Evolutionary conservation across 495 filamentous ascomycete species (phyloP).

Genomic region (Penicillium soppii): DNA sequence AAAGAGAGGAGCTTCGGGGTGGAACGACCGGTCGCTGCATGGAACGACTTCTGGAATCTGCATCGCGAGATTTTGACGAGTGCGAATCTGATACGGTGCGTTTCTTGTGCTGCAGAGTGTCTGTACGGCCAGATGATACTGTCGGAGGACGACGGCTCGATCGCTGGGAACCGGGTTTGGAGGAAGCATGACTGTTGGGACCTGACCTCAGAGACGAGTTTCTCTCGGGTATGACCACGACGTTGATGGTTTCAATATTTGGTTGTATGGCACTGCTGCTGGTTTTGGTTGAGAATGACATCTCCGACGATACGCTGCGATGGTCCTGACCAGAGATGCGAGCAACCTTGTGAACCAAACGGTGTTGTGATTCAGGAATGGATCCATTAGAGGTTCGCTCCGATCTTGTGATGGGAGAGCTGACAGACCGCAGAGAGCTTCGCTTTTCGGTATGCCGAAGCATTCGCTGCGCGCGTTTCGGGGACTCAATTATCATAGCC

Average conservation of each 20-base stretch:
- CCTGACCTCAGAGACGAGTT: slow-evolving; percentile 60
- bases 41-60: slow-evolving; percentile 26
- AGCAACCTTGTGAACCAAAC: slow-evolving; percentile 46
- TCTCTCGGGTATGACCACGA: slow-evolving; percentile 71
- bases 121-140: slow-evolving; percentile 33
- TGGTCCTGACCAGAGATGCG: slow-evolving; percentile 50
- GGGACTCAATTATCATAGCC: slow-evolving; percentile 65
- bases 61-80: slow-evolving; percentile 23
- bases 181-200: slow-evolving; percentile 36
- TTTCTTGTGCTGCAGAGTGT: slow-evolving; percentile 28
- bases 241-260: slow-evolving; percentile 58
- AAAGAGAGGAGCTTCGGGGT: slow-evolving; percentile 64
- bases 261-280: slow-evolving; percentile 47
- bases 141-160: slow-evolving; percentile 36
- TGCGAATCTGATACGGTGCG: slow-evolving; percentile 43
- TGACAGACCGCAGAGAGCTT: slow-evolving; percentile 54
- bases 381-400: slow-evolving; percentile 46
- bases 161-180: slow-evolving; percentile 36
- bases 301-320: slow-evolving; percentile 59
- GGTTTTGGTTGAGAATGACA: slow-evolving; percentile 54
- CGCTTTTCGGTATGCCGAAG: slow-evolving; percentile 73
- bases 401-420: slow-evolving; percentile 41
- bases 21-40: slow-evolving; percentile 56
- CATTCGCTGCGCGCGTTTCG: slow-evolving; percentile 47
- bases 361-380: slow-evolving; percentile 40